Percentiles rank a stretch among this genome's conserved stretches.
Evolutionary conservation across 2,329 filamentous ascomycete species (phyloP).

Genomic region (Talaromyces sp.): DNA sequence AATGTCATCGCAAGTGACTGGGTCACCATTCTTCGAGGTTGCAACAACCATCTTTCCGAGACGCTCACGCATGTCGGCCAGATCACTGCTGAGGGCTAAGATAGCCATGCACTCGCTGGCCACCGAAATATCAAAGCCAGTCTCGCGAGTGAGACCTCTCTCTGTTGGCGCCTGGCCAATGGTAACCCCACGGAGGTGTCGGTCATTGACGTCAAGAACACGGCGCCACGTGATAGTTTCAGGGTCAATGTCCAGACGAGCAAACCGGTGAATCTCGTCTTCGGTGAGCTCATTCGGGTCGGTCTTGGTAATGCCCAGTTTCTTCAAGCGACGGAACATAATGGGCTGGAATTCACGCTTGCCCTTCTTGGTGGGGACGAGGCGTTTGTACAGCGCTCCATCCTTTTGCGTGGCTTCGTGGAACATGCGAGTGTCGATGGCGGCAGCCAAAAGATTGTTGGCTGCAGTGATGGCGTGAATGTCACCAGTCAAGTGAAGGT

Average conservation of each 20-base stretch:
- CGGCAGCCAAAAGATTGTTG: constrained; percentile 93
- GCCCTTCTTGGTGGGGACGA: constrained; percentile 86
- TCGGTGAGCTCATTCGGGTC: constrained; percentile 84
- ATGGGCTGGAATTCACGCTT: constrained; percentile 79
- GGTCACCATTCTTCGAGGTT: constrained; percentile 75
- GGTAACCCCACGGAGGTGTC: constrained; percentile 83
- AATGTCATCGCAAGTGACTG: constrained; percentile 92
- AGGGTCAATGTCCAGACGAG: constrained; percentile 92
- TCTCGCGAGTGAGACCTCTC: constrained; percentile 80
- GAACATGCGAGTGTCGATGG: constrained; percentile 97
- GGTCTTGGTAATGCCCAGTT: constrained; percentile 93
- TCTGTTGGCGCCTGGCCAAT: constrained; percentile 85
- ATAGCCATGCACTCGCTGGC: constrained; percentile 99
- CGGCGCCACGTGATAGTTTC: constrained; percentile 96
- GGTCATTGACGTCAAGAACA: constrained; percentile 94
- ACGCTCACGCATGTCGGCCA: constrained; percentile 85
- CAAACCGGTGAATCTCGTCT: constrained; percentile 82
- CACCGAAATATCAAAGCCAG: constrained; percentile 95
- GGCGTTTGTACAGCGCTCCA: constrained; percentile 73
- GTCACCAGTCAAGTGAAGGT: constrained; percentile 93
- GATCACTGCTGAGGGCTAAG: constrained; percentile 80
- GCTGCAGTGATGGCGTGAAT: constrained; percentile 96
- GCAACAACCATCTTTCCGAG: constrained; percentile 94
- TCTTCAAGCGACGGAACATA: constrained; percentile 90
- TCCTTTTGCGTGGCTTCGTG: constrained; percentile 96